Conservation (phyloP, 2,329 filamentous ascomycete genomes). For the Periconia sp. region DNA sequence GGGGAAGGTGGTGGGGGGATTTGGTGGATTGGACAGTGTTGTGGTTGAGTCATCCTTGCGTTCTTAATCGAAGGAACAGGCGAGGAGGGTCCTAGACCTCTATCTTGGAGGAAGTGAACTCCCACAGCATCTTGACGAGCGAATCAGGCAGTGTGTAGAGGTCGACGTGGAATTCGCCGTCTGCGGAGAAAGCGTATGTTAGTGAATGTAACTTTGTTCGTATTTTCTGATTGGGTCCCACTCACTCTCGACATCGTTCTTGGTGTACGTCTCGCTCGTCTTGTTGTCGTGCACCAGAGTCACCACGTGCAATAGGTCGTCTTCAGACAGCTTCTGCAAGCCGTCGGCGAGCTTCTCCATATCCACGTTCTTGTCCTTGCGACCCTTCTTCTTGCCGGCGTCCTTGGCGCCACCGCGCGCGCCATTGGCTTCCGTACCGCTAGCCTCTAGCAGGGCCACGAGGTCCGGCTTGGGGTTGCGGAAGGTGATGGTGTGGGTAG, state of each 20-base stretch:
- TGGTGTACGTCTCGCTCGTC: conserved; percentile 88
- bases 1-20: too few species aligned
- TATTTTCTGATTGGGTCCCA: conserved; percentile 18
- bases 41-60: too few species aligned
- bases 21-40: too few species aligned
- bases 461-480: conserved; percentile 91
- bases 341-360: conserved; percentile 97
- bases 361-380: conserved; percentile 69
- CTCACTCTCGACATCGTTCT: conserved; percentile 94
- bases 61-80: too few species aligned
- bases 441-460: conserved; percentile 75
- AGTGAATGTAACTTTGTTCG: conserved; percentile 8
- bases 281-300: conserved; percentile 99
- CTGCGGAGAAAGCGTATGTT: conserved; percentile 48
- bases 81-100: conserved; percentile 27
- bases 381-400: conserved; percentile 69
- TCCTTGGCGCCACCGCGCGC: conserved; percentile 62
- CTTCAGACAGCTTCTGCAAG: conserved; percentile 84
- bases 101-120: conserved; percentile 61
- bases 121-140: conserved; percentile 93
- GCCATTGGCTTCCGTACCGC: conserved; percentile 68
- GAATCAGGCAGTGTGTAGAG: conserved; percentile 93
- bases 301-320: conserved; percentile 90
- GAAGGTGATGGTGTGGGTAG: conserved; percentile 78
- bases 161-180: conserved; percentile 97